Percentiles rank a stretch among this genome's conserved stretches.
These are phyloP conservation scores for Spongospora subterranea DNA, from an alignment of 208 protist species.

Conservation along the genomic window DNA sequence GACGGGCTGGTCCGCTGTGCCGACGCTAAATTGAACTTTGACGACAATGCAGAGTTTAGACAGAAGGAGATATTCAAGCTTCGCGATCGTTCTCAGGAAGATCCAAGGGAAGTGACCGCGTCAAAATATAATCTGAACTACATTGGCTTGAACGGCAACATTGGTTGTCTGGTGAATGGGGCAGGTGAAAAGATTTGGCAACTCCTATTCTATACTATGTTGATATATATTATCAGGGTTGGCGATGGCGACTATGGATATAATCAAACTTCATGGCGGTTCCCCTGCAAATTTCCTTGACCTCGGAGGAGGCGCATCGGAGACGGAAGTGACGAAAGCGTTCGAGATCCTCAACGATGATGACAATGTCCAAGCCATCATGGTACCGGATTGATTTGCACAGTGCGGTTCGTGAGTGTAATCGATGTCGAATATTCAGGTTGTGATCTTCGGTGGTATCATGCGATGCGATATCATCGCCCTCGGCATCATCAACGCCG, in stretches of 20 bases:
- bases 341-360: conserved; percentile 96
- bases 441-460: conserved; percentile 98
- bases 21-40: conserved; percentile 98
- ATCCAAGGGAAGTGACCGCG: conserved; percentile 89
- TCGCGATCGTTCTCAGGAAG: conserved; percentile 89
- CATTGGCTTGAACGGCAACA: conserved; percentile 98
- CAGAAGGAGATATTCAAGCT: conserved; percentile 92
- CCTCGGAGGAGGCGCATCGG: conserved; percentile 87
- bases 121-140: conserved; percentile 97
- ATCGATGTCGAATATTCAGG: neutral
- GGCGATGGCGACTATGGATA: conserved; percentile 99
- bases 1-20: conserved; percentile 86
- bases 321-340: conserved; percentile 90
- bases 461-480: conserved; percentile 98
- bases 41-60: conserved; percentile 97
- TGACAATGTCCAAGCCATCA: conserved; percentile 86
- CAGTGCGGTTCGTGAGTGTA: neutral
- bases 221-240: conserved; percentile 76
- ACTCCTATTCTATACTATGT: neutral
- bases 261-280: conserved; percentile 96
- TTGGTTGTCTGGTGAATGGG: conserved; percentile 89
- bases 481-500: conserved; percentile 88
- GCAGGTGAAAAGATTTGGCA: conserved; percentile 77
- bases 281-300: conserved; percentile 99
- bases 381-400: too few relatives aligned